These are phyloP conservation scores for Salix caprea DNA, from an alignment of 345 rosid genomes.

Conservation along the genomic window DNA sequence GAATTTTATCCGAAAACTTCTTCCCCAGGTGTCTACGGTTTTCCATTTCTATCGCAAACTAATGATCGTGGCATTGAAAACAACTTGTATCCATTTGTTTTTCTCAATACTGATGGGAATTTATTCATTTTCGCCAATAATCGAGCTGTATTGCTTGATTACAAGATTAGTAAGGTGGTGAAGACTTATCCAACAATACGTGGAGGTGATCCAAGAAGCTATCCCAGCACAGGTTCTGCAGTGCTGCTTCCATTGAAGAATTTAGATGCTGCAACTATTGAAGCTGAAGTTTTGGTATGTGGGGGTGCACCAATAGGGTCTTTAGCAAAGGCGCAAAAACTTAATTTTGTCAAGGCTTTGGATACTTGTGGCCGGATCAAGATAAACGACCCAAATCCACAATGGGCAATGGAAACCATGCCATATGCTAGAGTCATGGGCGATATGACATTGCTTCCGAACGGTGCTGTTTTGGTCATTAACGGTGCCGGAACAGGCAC, in stretches of 20 bases:
- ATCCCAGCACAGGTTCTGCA: constrained; percentile 82
- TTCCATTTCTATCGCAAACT: constrained; percentile 62
- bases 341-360: constrained; percentile 46
- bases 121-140: constrained; percentile 73
- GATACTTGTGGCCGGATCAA: constrained; percentile 69
- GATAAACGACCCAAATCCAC: constrained; percentile 60
- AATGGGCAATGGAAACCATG: constrained; percentile 73
- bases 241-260: constrained; percentile 71
- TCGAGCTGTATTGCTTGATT: constrained; percentile 61
- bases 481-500: constrained; percentile 59
- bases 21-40: constrained; percentile 21
- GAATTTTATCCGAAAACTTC: constrained; percentile 62
- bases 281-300: constrained; percentile 63
- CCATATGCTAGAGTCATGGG: constrained; percentile 73
- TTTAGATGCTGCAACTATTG: constrained; percentile 19
- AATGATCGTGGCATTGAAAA: constrained; percentile 46
- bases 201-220: constrained; percentile 68
- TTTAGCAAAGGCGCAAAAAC: constrained; percentile 18
- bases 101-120: constrained; percentile 55
- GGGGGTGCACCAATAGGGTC: constrained; percentile 83
- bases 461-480: constrained; percentile 60
- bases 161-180: constrained; percentile 40
- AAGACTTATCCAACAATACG: constrained; percentile 58
- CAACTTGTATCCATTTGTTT: constrained; percentile 74
- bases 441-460: constrained; percentile 76